These are phyloP conservation scores for Camelina sativa DNA, from an alignment of 345 rosid species.

Conservation along the genomic window DNA sequence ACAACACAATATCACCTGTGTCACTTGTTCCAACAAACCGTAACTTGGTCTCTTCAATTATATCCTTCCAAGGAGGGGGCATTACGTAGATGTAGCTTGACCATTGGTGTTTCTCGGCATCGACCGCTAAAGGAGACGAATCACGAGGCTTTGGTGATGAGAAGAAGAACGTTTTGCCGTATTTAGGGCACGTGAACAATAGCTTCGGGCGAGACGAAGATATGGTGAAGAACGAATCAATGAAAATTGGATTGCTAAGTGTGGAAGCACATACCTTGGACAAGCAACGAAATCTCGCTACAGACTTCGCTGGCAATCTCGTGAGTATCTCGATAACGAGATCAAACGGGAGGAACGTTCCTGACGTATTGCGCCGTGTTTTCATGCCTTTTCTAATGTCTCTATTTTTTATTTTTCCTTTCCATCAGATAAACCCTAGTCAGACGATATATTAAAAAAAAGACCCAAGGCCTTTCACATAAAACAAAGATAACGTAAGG, in stretches of 20 bases:
- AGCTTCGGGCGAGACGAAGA: background rate
- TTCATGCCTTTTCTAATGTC: background rate
- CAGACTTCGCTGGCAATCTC: background rate
- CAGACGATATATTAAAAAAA: too few species aligned
- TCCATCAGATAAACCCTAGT: background rate
- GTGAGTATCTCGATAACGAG: background rate
- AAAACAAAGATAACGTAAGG: background rate
- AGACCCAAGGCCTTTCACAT: background rate
- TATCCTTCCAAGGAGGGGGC: background rate
- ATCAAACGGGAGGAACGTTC: background rate
- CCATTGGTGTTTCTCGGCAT: background rate
- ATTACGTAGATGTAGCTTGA: background rate
- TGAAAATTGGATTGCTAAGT: background rate
- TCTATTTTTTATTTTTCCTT: too few species aligned
- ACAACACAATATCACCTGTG: background rate
- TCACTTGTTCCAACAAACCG: background rate
- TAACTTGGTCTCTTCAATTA: background rate
- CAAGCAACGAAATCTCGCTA: background rate
- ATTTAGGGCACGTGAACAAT: background rate
- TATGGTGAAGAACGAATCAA: background rate
- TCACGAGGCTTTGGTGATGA: background rate
- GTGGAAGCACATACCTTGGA: background rate
- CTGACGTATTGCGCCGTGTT: background rate
- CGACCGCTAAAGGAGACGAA: background rate
- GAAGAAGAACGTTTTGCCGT: background rate